Percentiles rank a stretch among this genome's conserved stretches.
phyloP scores from a whole-genome alignment of 495 filamentous ascomycete species.

The Astrocystis sublimbata region DNA sequence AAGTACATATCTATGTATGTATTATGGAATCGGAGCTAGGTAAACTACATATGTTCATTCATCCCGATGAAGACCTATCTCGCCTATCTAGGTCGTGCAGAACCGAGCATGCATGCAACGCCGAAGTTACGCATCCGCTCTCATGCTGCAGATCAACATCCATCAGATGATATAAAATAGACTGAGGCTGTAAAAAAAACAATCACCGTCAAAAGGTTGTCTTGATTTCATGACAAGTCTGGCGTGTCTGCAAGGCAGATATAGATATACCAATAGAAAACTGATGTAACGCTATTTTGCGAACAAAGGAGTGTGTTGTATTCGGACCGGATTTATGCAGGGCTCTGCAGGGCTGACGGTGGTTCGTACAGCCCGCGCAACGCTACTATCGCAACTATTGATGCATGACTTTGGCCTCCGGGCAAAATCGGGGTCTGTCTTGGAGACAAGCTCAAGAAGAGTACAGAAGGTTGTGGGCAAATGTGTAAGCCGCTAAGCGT shows the following conservation, averaged over 20 bases:
- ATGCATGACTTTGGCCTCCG: no score
- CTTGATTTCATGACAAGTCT: not conserved
- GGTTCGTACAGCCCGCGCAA: not conserved
- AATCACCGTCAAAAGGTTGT: not conserved
- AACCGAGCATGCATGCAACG: not conserved
- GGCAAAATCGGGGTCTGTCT: not conserved
- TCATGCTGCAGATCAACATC: not conserved
- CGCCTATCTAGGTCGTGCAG: not conserved
- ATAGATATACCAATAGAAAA: not conserved
- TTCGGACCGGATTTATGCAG: not conserved
- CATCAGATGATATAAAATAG: not conserved
- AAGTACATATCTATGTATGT: no score
- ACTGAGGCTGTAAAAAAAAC: no score
- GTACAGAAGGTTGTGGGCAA: not conserved
- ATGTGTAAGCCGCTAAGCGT: not conserved
- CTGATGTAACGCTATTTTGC: not conserved
- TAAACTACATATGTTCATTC: not conserved
- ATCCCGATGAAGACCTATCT: not conserved
- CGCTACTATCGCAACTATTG: not conserved
- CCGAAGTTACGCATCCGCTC: conserved; percentile 3
- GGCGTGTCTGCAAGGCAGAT: no score
- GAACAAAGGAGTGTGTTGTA: not conserved
- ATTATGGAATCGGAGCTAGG: no score
- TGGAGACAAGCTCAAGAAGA: not conserved
- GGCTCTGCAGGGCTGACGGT: not conserved